These are phyloP conservation scores for Trichoderma hamatum DNA, from an alignment of 2,329 filamentous ascomycete species.

Conservation along the genomic window DNA sequence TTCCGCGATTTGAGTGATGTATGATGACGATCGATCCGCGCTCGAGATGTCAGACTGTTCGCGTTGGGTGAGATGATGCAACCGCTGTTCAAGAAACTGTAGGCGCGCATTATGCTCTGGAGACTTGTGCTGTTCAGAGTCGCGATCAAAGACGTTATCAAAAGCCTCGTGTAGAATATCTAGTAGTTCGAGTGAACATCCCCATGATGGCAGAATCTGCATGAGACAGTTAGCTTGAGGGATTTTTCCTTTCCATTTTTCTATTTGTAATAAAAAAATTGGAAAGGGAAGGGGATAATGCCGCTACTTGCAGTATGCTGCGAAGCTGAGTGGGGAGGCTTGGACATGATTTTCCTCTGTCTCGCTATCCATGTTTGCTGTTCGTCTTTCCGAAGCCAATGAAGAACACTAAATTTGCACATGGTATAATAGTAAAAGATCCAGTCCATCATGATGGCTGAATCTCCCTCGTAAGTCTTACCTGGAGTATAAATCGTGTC, in stretches of 20 bases:
- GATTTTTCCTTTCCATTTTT: not conserved
- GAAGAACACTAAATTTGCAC: constrained; percentile 5
- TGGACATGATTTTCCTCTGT: not conserved
- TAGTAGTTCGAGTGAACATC: not conserved
- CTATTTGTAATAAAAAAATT: not conserved
- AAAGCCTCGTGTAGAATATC: not conserved
- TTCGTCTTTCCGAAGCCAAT: not conserved
- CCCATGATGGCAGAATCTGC: not conserved
- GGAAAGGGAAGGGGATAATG: not conserved
- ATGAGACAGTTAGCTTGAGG: not conserved
- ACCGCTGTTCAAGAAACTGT: not conserved
- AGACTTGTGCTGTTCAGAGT: not conserved
- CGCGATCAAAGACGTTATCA: not conserved
- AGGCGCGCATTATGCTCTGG: not conserved
- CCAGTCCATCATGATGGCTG: not conserved
- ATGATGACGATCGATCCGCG: not conserved
- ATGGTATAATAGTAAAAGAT: constrained; percentile 4
- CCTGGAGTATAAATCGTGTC: not conserved
- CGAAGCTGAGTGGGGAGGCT: not conserved
- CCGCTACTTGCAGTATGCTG: not conserved
- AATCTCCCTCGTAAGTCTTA: not conserved
- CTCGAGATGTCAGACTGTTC: not conserved
- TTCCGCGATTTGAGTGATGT: not conserved
- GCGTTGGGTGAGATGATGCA: not conserved
- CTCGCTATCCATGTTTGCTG: not conserved